phyloP scores from a whole-genome alignment of 2,329 filamentous ascomycete genomes.

The Talaromyces pinophilus region DNA sequence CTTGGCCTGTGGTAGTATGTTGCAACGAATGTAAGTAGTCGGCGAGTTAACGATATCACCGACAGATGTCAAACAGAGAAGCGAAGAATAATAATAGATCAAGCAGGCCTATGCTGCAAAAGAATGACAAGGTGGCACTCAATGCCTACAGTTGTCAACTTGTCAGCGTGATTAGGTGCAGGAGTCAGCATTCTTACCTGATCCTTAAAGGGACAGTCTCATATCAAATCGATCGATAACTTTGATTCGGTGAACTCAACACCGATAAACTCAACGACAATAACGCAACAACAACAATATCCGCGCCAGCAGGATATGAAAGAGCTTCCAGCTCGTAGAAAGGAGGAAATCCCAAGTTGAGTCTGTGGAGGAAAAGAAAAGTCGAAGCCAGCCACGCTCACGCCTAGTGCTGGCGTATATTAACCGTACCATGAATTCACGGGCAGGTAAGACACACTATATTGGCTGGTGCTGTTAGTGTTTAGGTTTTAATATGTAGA shows the following conservation, averaged over 20 bases:
- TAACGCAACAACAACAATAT: constrained; percentile 6
- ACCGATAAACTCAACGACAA: not conserved
- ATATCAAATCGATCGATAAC: constrained; percentile 10
- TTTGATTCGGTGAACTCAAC: not conserved
- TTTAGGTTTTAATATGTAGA: constrained; percentile 7
- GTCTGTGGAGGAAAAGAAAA: constrained; percentile 7
- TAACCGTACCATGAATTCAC: constrained; percentile 12
- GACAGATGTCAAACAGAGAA: not conserved
- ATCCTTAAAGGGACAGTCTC: constrained; percentile 4
- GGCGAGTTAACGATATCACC: not conserved
- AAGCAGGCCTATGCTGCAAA: constrained; percentile 20
- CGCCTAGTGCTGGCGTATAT: constrained; percentile 5
- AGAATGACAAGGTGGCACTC: constrained; percentile 21
- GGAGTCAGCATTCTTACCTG: constrained; percentile 14
- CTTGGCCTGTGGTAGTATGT: constrained; percentile 2
- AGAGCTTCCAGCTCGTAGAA: constrained; percentile 25
- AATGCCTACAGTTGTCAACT: constrained; percentile 20
- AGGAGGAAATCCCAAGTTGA: constrained; percentile 16
- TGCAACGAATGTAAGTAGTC: not conserved
- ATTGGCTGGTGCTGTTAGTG: constrained; percentile 3
- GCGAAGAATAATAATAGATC: constrained; percentile 6
- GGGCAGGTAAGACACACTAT: constrained; percentile 14
- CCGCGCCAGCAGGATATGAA: constrained; percentile 19
- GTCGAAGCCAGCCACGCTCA: constrained; percentile 1
- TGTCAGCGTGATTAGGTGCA: not conserved